Base-by-base conservation (phyloP, 2,329 filamentous ascomycete species). In the Phoma sp. region DNA sequence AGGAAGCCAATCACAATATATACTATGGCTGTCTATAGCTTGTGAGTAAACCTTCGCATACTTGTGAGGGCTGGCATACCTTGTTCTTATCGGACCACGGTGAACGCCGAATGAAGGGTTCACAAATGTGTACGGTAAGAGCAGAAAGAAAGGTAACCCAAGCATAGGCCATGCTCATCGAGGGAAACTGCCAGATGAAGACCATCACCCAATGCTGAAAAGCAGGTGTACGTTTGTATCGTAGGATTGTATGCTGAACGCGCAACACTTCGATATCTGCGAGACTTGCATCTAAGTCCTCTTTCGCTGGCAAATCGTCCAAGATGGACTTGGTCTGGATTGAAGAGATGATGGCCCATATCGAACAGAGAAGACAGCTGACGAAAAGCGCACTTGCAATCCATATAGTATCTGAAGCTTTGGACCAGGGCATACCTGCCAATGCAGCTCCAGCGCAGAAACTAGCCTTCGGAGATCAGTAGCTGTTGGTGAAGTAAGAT, bases 101-200 rank as follows among this genome's bases (percentile, higher is more conserved):
- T 24, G 52, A 36, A 5, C 55, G 41, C 27, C 55, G 48, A 22
- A 69, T 59, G 43, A 69, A 67, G 8, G 67, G 63, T 9, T 60
- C 66, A 44, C 66, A 69, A 4, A 69, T 27, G 41, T 69, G 64
- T n/a, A 69, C 59, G 22, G 66, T 69, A n/a, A 69, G 54, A 22
- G 63, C 67, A 25, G 49, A 42, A n/a, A 71, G 49, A 29, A 67
- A 68, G 0, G 61, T 61, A 22, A 57, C 54, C 68, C 67, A 69
- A 0, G 67, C 58, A 43, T 69, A 70, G 39, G 62, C 62, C 65
- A 68, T 69, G 3, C 60, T 63, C 68, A 70, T 71, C 4, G 59
- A 66, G 10, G 68, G 64, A 25, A 68, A 69, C 32, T 69, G 67
- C 68, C 67, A 71, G 25, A 68, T 58, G 51, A 69, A 70, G 2